Evolutionary conservation across 768 basidiomycete genomes (phyloP).

Genomic region (Serendipita sp.): DNA sequence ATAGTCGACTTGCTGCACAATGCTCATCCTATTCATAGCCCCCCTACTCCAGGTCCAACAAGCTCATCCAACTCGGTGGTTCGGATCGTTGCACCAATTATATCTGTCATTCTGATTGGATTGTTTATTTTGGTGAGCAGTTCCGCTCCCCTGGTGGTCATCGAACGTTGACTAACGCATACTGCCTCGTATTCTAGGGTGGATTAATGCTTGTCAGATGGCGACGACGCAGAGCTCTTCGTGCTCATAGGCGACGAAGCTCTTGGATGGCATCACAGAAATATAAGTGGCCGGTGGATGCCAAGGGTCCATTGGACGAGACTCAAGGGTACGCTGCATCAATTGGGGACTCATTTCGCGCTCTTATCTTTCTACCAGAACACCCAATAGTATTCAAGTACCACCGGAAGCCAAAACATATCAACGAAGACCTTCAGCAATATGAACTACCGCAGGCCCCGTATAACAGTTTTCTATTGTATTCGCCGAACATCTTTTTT

Average conservation of each 20-base stretch:
- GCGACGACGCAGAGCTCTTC: not conserved
- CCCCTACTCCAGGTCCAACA: not conserved
- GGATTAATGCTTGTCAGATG: not conserved
- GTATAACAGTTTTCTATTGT: no score
- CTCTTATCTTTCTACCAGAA: not conserved
- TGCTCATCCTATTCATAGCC: not conserved
- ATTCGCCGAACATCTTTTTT: not conserved
- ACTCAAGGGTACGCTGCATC: not conserved
- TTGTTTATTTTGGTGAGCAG: not conserved
- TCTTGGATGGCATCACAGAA: not conserved
- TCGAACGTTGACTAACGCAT: not conserved
- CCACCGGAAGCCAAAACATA: not conserved
- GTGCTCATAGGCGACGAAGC: not conserved
- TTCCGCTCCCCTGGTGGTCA: not conserved
- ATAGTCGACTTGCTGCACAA: no score
- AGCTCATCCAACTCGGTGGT: not conserved
- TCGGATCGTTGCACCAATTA: not conserved
- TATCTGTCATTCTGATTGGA: not conserved
- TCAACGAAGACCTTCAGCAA: not conserved
- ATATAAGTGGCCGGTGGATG: not conserved
- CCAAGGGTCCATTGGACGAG: not conserved
- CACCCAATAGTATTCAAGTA: not conserved
- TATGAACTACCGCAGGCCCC: no score
- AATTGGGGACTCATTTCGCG: not conserved
- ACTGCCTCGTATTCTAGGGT: not conserved